Conservation (phyloP, 2,329 filamentous ascomycete genomes). For the Emmonsiellopsis sp. region DNA sequence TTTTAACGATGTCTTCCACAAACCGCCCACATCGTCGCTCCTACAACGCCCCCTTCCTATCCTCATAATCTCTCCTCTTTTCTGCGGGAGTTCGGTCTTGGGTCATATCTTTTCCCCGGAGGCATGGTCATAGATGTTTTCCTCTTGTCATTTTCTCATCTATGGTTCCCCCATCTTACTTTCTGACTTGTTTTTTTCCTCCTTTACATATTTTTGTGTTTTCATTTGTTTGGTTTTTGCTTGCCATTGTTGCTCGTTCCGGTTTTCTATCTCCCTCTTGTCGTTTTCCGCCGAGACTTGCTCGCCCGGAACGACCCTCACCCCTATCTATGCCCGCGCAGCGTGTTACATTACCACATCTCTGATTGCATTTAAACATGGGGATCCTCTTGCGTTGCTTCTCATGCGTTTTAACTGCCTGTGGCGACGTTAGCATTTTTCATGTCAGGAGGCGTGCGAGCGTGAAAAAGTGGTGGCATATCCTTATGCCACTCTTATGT, state of each 20-base stretch:
- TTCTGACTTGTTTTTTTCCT: not conserved
- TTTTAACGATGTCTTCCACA: not conserved
- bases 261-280: not conserved
- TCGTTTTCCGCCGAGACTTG: not conserved
- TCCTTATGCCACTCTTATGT: not conserved
- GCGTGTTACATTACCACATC: not conserved
- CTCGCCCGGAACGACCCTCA: not conserved
- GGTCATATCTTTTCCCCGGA: constrained; percentile 2
- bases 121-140: constrained; percentile 1
- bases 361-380: not conserved
- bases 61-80: constrained; percentile 2
- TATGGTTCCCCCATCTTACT: not conserved
- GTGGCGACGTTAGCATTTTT: not conserved
- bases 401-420: not conserved
- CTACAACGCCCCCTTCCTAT: not conserved
- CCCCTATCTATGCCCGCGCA: not conserved
- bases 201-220: not conserved
- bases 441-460: not conserved
- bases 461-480: not conserved
- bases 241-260: not conserved
- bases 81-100: constrained; percentile 1
- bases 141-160: not conserved
- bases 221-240: not conserved
- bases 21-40: not conserved
- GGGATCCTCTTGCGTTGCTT: not conserved